These are phyloP conservation scores for Trichoderma afroharzianum DNA, from an alignment of 2,329 filamentous ascomycete species.

Conservation along the genomic window DNA sequence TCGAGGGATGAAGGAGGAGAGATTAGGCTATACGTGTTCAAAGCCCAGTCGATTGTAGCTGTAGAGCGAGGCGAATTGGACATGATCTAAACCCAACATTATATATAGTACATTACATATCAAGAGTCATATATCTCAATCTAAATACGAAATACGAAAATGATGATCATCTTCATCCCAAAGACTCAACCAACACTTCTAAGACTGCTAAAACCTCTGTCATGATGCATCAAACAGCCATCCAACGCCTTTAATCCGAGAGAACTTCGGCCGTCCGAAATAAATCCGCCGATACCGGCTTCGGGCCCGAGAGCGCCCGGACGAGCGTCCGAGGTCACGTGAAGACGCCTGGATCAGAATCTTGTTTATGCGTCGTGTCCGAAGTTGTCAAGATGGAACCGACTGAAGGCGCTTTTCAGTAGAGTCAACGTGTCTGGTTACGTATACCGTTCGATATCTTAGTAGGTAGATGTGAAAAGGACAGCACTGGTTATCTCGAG, in stretches of 20 bases:
- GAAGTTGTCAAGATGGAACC: not conserved
- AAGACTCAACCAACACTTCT: not conserved
- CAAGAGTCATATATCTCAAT: not conserved
- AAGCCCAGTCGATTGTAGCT: not conserved
- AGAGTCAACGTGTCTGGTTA: not conserved
- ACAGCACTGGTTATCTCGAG: not conserved
- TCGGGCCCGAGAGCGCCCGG: slow-evolving; percentile 4
- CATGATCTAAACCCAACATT: not conserved
- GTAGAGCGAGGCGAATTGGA: not conserved
- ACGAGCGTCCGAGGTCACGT: not conserved
- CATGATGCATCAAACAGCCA: not conserved
- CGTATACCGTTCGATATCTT: not conserved
- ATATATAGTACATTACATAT: not conserved
- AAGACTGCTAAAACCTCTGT: not conserved
- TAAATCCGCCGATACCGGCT: not conserved
- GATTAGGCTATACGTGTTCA: not conserved
- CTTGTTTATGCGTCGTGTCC: not conserved
- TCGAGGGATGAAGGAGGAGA: not conserved
- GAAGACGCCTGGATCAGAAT: not conserved
- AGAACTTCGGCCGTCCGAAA: slow-evolving; percentile 8
- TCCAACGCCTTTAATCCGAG: not conserved
- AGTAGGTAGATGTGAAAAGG: not conserved
- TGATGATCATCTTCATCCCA: not conserved
- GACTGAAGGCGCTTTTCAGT: not conserved
- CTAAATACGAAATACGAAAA: not conserved